Evolutionary conservation across 225 moss, liverwort and hornwort species (phyloP), one percentile per base, ranked within the genome.

Genomic region (Marchantia paleacea): DNA sequence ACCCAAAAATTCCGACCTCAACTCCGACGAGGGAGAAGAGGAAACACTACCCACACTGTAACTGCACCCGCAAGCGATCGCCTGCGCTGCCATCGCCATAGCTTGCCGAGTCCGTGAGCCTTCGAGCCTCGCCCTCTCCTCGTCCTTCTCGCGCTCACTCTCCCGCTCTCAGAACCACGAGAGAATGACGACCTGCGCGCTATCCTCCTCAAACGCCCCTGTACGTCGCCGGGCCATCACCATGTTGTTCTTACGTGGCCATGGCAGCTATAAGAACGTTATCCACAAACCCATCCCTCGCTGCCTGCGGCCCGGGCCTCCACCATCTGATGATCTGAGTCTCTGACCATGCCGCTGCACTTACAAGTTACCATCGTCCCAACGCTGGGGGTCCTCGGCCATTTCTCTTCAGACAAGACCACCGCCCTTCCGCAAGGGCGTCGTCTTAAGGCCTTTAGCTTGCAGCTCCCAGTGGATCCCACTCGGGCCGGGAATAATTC

Each of bases 21-120:
- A 50, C 12, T 54, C 55, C 53, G 62, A 67, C 0, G 73, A 62
- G 11, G 55, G 58, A 20, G 78, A 63, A 13, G 52, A 7, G 1
- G 53, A 69, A 6, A 10, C 25, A 31, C 68, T n/a, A 12, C 62
- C 12, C 58, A 69, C 82, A 28, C 75, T 69, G 80, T 50, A 80
- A 75, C 76, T 82, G 64, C 79, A 85, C 10, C 58, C 26, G 29
- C 85, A 82, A 25, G 79, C 39, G 18, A 85, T 24, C 49, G 79
- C 79, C 82, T 85, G 85, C 52, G 76, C 70, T 76, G 75, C 83
- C 80, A 80, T 82, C 65, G 85, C 82, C 82, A 82, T 82, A 74
- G 75, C 81, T 75, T 75, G 47, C 75, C 48, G 72, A 72, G 47
- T 72, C 57, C 57, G 1, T 19, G 22, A 9, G 51, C 10, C 16